These are phyloP conservation scores for Colletotrichum truncatum DNA, from an alignment of 2,329 filamentous ascomycete genomes.

Conservation along the genomic window DNA sequence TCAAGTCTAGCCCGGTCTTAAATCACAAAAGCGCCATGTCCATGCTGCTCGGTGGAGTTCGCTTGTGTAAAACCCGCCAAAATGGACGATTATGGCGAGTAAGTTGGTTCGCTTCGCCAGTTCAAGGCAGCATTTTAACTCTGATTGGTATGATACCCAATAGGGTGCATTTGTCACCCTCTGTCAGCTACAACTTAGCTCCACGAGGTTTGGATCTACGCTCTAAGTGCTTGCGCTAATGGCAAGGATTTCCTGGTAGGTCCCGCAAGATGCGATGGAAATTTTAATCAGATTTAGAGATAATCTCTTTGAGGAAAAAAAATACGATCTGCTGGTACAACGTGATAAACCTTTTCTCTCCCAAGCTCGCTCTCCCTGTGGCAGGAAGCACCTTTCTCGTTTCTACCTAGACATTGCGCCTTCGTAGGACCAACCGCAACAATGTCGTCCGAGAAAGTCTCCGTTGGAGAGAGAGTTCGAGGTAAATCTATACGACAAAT, in stretches of 20 bases:
- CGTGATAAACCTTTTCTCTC: not conserved
- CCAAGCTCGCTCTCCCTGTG: not conserved
- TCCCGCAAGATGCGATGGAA: not conserved
- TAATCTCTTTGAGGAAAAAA: not conserved
- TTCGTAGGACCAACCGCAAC: not conserved
- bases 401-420: not conserved
- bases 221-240: not conserved
- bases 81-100: not conserved
- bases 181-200: not conserved
- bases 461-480: slow-evolving; percentile 3
- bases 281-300: slow-evolving; percentile 18
- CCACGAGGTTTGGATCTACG: not conserved
- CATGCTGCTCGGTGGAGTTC: slow-evolving; percentile 10
- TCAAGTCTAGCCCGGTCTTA: not conserved
- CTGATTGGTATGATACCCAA: not conserved
- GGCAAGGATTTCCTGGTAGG: not conserved
- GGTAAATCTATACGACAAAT: not conserved
- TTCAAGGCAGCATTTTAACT: not conserved
- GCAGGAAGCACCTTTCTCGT: not conserved
- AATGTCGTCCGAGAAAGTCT: not conserved
- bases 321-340: not conserved
- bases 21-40: not conserved
- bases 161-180: not conserved
- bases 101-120: not conserved
- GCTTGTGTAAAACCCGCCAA: not conserved